A percentile compares a stretch with the other conserved stretches of the same genome.
Evolutionary conservation across 2,329 filamentous ascomycete genomes (phyloP).

Genomic region (Sarocladium kiliense): DNA sequence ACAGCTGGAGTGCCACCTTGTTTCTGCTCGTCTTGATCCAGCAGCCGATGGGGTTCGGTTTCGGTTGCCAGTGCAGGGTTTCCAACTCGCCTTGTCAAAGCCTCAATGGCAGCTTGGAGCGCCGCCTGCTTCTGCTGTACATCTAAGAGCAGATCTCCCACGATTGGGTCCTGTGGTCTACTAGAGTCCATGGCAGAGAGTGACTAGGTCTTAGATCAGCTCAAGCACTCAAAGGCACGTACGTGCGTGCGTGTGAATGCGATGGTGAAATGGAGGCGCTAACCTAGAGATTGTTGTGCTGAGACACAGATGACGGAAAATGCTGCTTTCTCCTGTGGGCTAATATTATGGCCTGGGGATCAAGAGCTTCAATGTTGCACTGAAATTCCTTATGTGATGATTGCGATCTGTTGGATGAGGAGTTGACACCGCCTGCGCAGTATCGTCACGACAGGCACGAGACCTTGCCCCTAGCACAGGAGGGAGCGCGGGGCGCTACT

Average conservation of each 20-base stretch:
- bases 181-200: not conserved
- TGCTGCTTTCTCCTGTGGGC: no score
- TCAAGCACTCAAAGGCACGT: no score
- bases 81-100: constrained; percentile 27
- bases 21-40: not conserved
- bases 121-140: constrained; percentile 37
- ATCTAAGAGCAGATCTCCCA: constrained; percentile 29
- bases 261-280: no score
- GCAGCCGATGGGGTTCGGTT: not conserved
- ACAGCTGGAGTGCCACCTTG: not conserved
- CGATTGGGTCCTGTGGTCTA: constrained; percentile 12
- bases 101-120: constrained; percentile 34
- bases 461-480: not conserved
- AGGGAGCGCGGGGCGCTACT: constrained; percentile 1
- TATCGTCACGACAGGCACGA: not conserved
- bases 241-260: no score
- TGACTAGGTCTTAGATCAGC: no score
- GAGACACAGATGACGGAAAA: no score
- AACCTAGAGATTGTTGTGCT: no score
- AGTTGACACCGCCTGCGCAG: not conserved
- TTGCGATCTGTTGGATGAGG: not conserved
- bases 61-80: not conserved
- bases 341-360: not conserved
- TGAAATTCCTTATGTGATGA: not conserved
- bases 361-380: not conserved